Percentiles rank a stretch among this genome's conserved stretches.
phyloP scores from a whole-genome alignment of 805 yeast genomes.

The Hanseniaspora meyeri region DNA sequence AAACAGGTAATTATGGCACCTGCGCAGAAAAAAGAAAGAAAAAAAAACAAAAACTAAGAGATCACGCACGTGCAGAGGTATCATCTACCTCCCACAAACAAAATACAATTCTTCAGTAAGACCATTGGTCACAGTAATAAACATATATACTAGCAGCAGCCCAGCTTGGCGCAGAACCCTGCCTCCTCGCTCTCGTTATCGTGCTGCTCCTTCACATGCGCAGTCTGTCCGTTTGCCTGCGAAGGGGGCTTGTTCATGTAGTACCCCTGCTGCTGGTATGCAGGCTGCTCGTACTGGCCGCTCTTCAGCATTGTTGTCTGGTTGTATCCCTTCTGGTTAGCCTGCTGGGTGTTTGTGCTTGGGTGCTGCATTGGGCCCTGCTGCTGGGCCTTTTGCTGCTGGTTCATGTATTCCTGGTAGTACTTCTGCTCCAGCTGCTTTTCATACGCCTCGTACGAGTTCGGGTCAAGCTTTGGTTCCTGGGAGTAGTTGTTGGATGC shows the following conservation, averaged over 20 bases:
- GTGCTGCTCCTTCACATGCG: conserved; percentile 12
- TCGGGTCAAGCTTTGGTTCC: conserved; percentile 30
- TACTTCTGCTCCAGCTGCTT: conserved; percentile 29
- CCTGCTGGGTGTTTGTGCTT: conserved; percentile 13
- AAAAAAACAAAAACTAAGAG: not conserved
- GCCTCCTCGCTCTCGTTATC: conserved; percentile 19
- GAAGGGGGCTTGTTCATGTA: not conserved
- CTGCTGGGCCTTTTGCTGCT: conserved; percentile 18
- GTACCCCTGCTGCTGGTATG: conserved; percentile 8
- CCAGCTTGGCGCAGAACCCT: conserved; percentile 27
- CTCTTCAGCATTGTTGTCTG: not conserved
- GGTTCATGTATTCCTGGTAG: conserved; percentile 24
- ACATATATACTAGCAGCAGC: conserved; percentile 29
- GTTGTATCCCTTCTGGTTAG: not conserved
- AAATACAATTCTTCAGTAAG: no score
- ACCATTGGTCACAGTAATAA: no score
- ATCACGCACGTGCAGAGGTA: not conserved
- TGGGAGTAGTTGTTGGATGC: conserved; percentile 15
- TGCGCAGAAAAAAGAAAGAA: not conserved
- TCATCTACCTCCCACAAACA: no score
- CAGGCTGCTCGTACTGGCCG: not conserved
- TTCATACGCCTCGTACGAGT: conserved; percentile 31
- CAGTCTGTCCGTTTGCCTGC: not conserved
- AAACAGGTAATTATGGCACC: not conserved
- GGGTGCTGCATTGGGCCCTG: conserved; percentile 7